These are phyloP conservation scores for Passalora sequoiae DNA, from an alignment of 2,329 filamentous ascomycete genomes.

Conservation along the genomic window DNA sequence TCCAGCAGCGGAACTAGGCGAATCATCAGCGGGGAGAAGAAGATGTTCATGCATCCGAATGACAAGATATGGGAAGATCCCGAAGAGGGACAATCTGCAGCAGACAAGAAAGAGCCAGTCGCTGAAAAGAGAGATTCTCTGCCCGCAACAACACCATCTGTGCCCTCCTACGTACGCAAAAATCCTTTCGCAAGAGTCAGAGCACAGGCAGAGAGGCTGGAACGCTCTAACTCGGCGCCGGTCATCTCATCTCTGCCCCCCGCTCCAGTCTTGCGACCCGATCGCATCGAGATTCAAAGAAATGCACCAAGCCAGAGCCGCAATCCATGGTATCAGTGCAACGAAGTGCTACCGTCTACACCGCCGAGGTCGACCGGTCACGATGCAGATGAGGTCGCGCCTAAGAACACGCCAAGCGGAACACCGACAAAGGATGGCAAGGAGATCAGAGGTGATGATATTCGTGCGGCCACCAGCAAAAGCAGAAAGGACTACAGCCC, in stretches of 20 bases:
- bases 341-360: conserved; percentile 43
- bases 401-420: conserved; percentile 26
- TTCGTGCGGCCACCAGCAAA: conserved; percentile 86
- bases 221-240: conserved; percentile 43
- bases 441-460: conserved; percentile 60
- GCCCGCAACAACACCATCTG: conserved; percentile 14
- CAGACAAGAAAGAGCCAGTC: conserved; percentile 11
- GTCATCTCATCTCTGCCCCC: conserved; percentile 28
- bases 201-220: conserved; percentile 46
- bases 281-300: conserved; percentile 69
- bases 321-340: conserved; percentile 73
- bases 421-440: conserved; percentile 52
- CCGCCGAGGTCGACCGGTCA: conserved; percentile 29
- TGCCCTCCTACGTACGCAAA: conserved; percentile 50
- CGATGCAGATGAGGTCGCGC: conserved; percentile 38
- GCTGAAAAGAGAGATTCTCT: conserved; percentile 8
- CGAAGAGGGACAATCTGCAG: conserved; percentile 41
- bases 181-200: conserved; percentile 63
- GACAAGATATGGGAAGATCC: conserved; percentile 90
- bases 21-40: conserved; percentile 64
- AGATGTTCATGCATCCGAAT: conserved; percentile 62
- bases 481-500: conserved; percentile 77
- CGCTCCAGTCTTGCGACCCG: conserved; percentile 31
- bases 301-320: conserved; percentile 79
- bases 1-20: conserved; percentile 59